Conservation (phyloP, 1,284 basidiomycete genomes). For the Rhodofomes roseus region DNA sequence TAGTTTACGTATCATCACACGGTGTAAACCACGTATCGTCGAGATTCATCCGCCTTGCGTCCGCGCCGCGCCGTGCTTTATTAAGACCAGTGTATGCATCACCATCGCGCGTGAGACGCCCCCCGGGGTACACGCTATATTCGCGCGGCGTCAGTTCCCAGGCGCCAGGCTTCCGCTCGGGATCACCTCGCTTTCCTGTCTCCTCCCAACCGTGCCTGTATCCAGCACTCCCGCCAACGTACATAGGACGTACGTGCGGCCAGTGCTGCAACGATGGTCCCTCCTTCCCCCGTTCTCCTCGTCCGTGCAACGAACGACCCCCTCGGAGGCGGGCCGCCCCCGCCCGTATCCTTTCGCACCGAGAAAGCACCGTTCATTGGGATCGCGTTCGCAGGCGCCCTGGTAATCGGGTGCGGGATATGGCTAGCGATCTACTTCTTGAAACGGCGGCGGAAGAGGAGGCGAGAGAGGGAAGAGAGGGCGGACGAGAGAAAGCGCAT, state of each 20-base stretch:
- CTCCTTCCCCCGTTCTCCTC: not conserved
- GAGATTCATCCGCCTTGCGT: not conserved
- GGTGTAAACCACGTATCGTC: not conserved
- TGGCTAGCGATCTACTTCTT: slow-evolving; percentile 40
- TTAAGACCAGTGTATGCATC: not conserved
- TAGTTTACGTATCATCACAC: too few species aligned
- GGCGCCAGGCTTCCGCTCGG: not conserved
- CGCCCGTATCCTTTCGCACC: not conserved
- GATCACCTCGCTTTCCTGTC: not conserved
- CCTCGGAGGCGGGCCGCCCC: not conserved
- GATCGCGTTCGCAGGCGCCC: slow-evolving; percentile 40
- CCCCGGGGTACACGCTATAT: not conserved
- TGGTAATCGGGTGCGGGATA: slow-evolving; percentile 32
- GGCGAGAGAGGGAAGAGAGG: slow-evolving; percentile 29
- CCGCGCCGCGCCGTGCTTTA: not conserved
- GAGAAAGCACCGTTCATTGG: slow-evolving; percentile 34
- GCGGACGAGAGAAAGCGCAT: slow-evolving; percentile 10
- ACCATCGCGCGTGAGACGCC: not conserved
- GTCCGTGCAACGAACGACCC: not conserved
- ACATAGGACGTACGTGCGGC: not conserved
- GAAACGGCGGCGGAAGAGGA: slow-evolving; percentile 33
- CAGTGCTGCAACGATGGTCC: not conserved
- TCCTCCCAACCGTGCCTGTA: not conserved
- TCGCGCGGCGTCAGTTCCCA: not conserved
- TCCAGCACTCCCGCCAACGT: not conserved